Evolutionary conservation across 2,329 filamentous ascomycete species (phyloP).

Genomic region (Scedosporium minutisporum): DNA sequence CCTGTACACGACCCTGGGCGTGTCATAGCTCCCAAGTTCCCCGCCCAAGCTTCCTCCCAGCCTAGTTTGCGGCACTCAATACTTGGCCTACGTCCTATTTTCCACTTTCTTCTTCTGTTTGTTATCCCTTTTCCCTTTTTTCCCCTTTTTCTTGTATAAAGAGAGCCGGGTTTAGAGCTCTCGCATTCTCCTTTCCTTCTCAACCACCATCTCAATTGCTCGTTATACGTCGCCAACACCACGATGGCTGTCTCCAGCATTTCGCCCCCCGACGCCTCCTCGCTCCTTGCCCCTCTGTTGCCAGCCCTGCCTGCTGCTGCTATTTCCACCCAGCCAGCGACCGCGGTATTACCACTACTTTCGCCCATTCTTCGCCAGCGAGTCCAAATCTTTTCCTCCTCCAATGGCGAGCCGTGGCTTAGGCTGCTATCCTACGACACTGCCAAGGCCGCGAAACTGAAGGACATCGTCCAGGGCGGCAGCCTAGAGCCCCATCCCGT

Average conservation of each 20-base stretch:
- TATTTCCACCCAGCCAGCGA: constrained; percentile 46
- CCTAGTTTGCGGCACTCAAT: no score
- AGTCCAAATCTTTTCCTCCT: constrained; percentile 53
- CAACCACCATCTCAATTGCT: neutral
- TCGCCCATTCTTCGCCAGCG: constrained; percentile 58
- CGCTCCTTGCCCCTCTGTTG: constrained; percentile 46
- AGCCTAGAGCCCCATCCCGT: constrained; percentile 70
- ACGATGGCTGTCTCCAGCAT: constrained; percentile 17
- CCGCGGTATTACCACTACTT: constrained; percentile 47
- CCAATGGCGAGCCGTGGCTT: constrained; percentile 60
- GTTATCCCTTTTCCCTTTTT: neutral
- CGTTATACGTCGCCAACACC: neutral
- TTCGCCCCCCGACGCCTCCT: constrained; percentile 33
- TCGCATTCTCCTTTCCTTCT: neutral
- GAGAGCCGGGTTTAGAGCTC: neutral
- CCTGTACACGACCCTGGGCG: no score
- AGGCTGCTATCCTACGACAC: constrained; percentile 61
- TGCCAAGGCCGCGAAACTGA: constrained; percentile 44
- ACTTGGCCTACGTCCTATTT: no score
- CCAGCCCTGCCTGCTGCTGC: constrained; percentile 50
- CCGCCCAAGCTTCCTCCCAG: no score
- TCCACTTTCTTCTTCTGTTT: no score
- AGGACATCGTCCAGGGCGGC: constrained; percentile 51
- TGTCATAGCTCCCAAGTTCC: no score
- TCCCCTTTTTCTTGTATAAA: neutral